A percentile compares a stretch with the other conserved stretches of the same genome.
Evolutionary conservation across 345 rosid species (phyloP).

Genomic region (Physaria fendleri): DNA sequence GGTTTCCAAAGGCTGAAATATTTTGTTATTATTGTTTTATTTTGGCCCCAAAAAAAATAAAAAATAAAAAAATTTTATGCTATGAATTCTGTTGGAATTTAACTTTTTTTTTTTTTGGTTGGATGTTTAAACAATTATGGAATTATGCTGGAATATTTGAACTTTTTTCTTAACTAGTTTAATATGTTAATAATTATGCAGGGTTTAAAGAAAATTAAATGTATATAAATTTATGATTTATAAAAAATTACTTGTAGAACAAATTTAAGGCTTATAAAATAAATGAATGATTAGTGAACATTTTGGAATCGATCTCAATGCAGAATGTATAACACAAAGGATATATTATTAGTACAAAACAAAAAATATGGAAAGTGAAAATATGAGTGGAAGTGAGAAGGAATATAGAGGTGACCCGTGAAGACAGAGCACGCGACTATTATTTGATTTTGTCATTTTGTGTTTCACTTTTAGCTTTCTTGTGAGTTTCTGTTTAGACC

Average conservation of each 20-base stretch:
- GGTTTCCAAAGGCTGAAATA: not conserved
- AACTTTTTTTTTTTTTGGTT: constrained; percentile 22
- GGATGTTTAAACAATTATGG: not conserved
- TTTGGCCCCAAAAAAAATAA: not conserved
- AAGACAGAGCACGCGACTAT: constrained; percentile 24
- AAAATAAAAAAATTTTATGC: not conserved
- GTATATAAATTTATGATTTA: not conserved
- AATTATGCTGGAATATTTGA: constrained; percentile 22
- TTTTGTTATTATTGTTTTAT: not conserved
- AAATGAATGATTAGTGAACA: too few species aligned
- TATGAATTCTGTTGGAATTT: constrained; percentile 28
- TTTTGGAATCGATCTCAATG: too few species aligned
- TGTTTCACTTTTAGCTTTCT: constrained; percentile 28
- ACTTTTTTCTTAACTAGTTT: constrained; percentile 1
- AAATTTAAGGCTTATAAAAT: too few species aligned
- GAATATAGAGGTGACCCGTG: constrained; percentile 30
- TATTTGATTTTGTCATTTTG: constrained; percentile 22
- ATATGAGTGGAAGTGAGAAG: constrained; percentile 13
- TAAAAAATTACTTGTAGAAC: too few species aligned
- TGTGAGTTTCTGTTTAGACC: constrained; percentile 25
- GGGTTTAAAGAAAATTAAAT: not conserved
- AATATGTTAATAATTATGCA: too few species aligned
- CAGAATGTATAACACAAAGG: not conserved
- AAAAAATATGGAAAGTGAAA: not conserved
- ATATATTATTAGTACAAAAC: not conserved